These are phyloP conservation scores for Cercospora citrullina DNA, from an alignment of 2,329 filamentous ascomycete species.

Conservation along the genomic window DNA sequence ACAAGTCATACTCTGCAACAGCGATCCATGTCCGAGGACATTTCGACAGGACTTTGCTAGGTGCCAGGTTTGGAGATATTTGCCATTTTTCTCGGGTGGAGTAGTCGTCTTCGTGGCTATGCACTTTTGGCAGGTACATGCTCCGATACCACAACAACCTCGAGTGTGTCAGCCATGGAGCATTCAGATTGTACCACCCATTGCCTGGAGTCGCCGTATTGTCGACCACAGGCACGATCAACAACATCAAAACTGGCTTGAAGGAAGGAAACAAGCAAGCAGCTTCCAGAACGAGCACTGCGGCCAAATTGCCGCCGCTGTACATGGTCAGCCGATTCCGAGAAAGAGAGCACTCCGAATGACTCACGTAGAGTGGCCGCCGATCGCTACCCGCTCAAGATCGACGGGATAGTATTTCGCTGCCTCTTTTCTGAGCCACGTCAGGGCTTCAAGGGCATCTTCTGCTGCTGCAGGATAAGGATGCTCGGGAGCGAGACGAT, in stretches of 20 bases:
- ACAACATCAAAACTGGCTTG: conserved; percentile 23
- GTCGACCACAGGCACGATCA: conserved; percentile 27
- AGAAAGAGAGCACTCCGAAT: not conserved
- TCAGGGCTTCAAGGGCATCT: conserved; percentile 49
- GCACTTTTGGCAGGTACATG: conserved; percentile 24
- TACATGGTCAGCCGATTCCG: not conserved
- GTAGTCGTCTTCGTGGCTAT: conserved; percentile 5
- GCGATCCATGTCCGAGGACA: conserved; percentile 26
- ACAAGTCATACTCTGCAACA: conserved; percentile 25
- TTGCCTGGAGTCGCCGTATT: conserved; percentile 24
- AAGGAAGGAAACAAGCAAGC: conserved; percentile 26
- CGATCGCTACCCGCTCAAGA: conserved; percentile 22
- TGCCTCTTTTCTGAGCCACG: conserved; percentile 39
- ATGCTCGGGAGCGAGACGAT: conserved; percentile 49
- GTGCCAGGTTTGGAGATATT: conserved; percentile 25
- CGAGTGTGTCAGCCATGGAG: conserved; percentile 25
- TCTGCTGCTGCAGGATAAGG: conserved; percentile 47
- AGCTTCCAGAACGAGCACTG: conserved; percentile 25
- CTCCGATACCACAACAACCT: conserved; percentile 26
- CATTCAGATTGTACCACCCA: conserved; percentile 27
- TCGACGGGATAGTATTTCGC: conserved; percentile 21
- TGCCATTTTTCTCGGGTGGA: conserved; percentile 25
- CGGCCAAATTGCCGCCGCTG: conserved; percentile 25
- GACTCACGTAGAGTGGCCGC: conserved; percentile 22
- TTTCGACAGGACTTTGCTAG: conserved; percentile 23